Evolutionary conservation across 225 moss, liverwort and hornwort species (phyloP), one percentile per base, ranked within the genome.

Genomic region (Antitrichia curtipendula): DNA sequence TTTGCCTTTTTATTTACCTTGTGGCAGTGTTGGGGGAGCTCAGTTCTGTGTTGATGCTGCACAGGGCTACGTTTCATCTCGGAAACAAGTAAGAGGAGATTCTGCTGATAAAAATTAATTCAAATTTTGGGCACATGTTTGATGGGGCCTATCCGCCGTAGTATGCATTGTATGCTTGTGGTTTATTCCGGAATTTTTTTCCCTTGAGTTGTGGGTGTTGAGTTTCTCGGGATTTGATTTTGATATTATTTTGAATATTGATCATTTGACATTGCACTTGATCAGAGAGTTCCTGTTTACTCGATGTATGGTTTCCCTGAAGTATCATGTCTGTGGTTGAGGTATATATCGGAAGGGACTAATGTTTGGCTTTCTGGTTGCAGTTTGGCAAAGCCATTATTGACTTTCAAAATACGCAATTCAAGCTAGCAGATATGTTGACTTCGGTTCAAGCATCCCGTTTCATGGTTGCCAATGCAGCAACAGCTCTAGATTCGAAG

Each of bases 381-480:
- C 91, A 99, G 99, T 99, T 99, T 89, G 96, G 99, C 58, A 99
- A 96, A 88, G 90, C 95, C 64, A 96, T 99, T 81, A 90, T 99
- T 81, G 95, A 97, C 87, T 99, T 99, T 79, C 99, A 99, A 90
- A 94, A 93, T 58, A 99, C 99, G 31, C 99, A 99, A 91, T 99
- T 99, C 90, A 99, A 99, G 92, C 88, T 99, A 87, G 97, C 99
- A 88, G 99, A 99, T 85, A 99, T 99, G 99, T 85, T 95, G 90
- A 99, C 99, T 66, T 93, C 93, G 62, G 93, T 99, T 84, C 94
- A 97, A 73, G 97, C 99, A 83, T 99, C 99, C 50, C 96, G 99
- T 83, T 91, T 94, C 76, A 82, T 99, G 96, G 96, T 99, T 75
- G 90, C 89, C 61, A 97, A 95, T 89, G 97, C 97, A 87, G 97